Percentiles rank a stretch among this genome's conserved stretches.
Conservation (phyloP, 2,329 filamentous ascomycete genomes). For the Xylariaceae sp. region DNA sequence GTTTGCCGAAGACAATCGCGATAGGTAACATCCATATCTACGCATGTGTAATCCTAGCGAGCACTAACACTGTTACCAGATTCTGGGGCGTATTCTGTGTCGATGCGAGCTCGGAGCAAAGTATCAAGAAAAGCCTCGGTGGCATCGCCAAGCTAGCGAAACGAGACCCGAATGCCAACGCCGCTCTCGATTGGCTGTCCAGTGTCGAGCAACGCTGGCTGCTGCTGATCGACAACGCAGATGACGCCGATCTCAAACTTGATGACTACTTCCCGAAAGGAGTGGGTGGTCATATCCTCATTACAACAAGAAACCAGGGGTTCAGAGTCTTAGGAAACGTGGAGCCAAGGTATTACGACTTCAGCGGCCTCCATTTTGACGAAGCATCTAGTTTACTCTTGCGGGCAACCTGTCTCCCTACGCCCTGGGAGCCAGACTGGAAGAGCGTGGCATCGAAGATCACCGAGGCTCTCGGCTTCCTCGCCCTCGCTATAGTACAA, state of each 20-base stretch:
- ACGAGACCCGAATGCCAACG: neutral
- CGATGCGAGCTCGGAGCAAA: slow-evolving; percentile 10
- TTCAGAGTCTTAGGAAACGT: slow-evolving; percentile 4
- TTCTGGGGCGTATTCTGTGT: slow-evolving; percentile 14
- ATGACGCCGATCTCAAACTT: neutral
- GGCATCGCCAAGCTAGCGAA: slow-evolving; percentile 4
- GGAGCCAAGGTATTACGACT: slow-evolving; percentile 4
- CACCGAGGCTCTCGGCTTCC: neutral
- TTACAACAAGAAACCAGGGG: slow-evolving; percentile 1
- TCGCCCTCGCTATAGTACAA: slow-evolving; percentile 15
- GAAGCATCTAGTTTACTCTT: slow-evolving; percentile 7
- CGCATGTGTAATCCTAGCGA: neutral
- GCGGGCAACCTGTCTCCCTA: slow-evolving; percentile 5
- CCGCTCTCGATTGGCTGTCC: slow-evolving; percentile 11
- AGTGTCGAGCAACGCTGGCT: slow-evolving; percentile 5
- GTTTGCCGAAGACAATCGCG: slow-evolving; percentile 12
- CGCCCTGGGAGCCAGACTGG: neutral
- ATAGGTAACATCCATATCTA: neutral
- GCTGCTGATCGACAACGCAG: slow-evolving; percentile 11
- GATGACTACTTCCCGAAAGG: slow-evolving; percentile 11
- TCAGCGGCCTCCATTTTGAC: slow-evolving; percentile 3
- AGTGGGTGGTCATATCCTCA: slow-evolving; percentile 9
- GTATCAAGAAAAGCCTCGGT: slow-evolving; percentile 7
- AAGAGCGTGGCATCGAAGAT: neutral
- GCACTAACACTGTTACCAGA: neutral